Base-by-base conservation (phyloP, 2,329 filamentous ascomycete species). In the Stemphylium vesicarium region DNA sequence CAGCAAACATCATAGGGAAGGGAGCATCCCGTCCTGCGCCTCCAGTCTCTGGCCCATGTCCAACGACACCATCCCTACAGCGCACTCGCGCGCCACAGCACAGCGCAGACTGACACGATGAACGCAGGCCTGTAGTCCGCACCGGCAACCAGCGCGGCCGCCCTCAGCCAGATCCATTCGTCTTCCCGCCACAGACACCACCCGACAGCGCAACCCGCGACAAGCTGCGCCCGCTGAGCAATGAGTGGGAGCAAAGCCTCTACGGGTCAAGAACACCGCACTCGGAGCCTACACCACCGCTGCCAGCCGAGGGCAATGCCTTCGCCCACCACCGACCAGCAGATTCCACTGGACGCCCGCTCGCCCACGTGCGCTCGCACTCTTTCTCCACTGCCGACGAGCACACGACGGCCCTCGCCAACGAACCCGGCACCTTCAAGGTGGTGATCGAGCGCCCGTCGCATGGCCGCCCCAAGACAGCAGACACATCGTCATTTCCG, bases 331-430 rank as follows among this genome's bases (percentile, higher is more conserved):
- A 39, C 11, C 56, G 57, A 33, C 62, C 59, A 6, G 53, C 62
- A 41, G 49, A 59, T 37, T 33, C 57, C 56, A 57, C 60, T 39
- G 46, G 64, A 29, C 64, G 67, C 20, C 59, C 68, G 13, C 55
- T 57, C 32, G 57, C 65, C 11, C 73, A 76, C 64, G 56, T 61
- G 26, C 86, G 89, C 62, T 86, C 90, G 16, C 80, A 88, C 65
- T 96, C 92, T 0, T 90, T 92, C 69, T 92, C 90, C 31, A 93
- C 89, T 5, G 78, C 89, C 50, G 88, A 88, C 42, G 90, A 92
- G 61, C 81, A 83, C 56, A 75, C 78, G 37, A 62, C 64, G 39
- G 69, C 78, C 47, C 81, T 80, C 59, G 82, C 81, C 63, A 80
- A 81, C 16, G 87, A 89, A 55, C 81, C 82, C 3, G 89, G 88